Percentiles rank a stretch among this genome's conserved stretches.
Evolutionary conservation across 805 yeast genomes (phyloP).

Genomic region (Saccharomycopsis sp.): DNA sequence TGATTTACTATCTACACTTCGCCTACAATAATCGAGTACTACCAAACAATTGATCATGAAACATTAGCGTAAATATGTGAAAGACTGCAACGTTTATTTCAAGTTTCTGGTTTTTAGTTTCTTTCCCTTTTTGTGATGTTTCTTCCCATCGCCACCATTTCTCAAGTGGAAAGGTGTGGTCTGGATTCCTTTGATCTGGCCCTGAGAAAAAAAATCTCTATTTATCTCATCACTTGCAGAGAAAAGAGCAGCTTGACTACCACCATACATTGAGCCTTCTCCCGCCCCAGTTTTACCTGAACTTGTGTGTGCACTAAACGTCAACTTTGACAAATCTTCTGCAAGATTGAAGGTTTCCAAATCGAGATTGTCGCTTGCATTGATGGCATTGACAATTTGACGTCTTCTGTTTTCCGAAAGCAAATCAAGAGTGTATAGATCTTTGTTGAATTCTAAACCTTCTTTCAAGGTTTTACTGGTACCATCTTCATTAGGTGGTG

Average conservation of each 20-base stretch:
- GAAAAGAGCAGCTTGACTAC: conserved; percentile 69
- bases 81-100: background rate
- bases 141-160: conserved; percentile 27
- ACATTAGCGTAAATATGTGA: background rate
- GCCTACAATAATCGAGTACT: no score
- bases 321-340: conserved; percentile 58
- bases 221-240: conserved; percentile 80
- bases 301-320: conserved; percentile 72
- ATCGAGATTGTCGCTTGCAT: conserved; percentile 32
- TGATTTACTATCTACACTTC: no score
- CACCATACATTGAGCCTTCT: conserved; percentile 57
- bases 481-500: conserved; percentile 74
- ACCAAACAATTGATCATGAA: no score
- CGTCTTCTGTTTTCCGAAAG: conserved; percentile 66
- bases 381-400: conserved; percentile 60
- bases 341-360: conserved; percentile 53
- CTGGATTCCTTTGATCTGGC: conserved; percentile 51
- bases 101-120: conserved; percentile 33
- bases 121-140: conserved; percentile 59
- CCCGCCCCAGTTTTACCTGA: conserved; percentile 37
- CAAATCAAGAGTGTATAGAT: conserved; percentile 54
- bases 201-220: conserved; percentile 72
- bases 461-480: conserved; percentile 44
- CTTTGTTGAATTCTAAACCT: conserved; percentile 59
- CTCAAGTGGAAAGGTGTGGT: conserved; percentile 66